phyloP scores from a whole-genome alignment of 2,329 filamentous ascomycete genomes.

The Ceratocystis huliohia region DNA sequence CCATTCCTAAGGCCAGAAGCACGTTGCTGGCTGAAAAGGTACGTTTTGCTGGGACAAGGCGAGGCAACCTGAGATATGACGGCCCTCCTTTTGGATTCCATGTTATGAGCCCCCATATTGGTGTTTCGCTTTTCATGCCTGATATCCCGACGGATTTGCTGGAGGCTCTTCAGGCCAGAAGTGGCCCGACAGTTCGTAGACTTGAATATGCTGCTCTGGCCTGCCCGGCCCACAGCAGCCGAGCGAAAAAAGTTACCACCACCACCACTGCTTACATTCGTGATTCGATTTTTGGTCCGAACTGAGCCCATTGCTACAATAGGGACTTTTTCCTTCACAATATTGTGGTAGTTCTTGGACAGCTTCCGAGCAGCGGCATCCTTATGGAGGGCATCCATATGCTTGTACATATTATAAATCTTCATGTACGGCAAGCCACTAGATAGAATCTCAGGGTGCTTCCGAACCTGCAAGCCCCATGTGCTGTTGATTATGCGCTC shows the following conservation, averaged over 20 bases:
- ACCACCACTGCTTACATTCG: slow-evolving; percentile 8
- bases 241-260: background rate
- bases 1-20: background rate
- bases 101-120: background rate
- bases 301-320: slow-evolving; percentile 7
- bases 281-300: slow-evolving; percentile 13
- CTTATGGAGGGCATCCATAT: background rate
- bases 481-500: background rate
- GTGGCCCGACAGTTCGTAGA: background rate
- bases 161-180: background rate
- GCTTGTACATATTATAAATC: background rate
- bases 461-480: background rate
- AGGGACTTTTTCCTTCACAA: background rate
- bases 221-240: background rate
- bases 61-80: background rate
- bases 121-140: background rate
- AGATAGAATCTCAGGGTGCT: background rate
- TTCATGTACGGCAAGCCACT: background rate
- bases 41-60: background rate
- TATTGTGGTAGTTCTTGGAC: background rate
- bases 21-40: background rate
- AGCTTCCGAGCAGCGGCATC: background rate
- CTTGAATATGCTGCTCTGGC: background rate
- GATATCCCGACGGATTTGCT: background rate
- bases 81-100: background rate